These are phyloP conservation scores for Phytophthora tentaculata DNA, from an alignment of 352 stramenopile species.

Conservation along the genomic window DNA sequence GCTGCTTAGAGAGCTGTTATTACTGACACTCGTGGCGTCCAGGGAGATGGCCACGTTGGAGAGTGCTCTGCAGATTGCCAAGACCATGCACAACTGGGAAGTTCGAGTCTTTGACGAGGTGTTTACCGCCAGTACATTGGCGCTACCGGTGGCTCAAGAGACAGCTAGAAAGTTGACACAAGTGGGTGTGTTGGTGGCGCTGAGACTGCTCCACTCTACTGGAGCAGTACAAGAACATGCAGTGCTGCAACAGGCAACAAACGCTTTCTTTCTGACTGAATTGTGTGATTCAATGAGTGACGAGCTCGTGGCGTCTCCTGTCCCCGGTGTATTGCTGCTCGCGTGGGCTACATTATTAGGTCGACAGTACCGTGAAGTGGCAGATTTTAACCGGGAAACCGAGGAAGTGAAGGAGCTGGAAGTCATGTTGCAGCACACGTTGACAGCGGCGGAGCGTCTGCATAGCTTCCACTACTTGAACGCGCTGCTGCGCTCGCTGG, in stretches of 20 bases:
- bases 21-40: conserved; percentile 53
- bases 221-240: conserved; percentile 21
- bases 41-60: conserved; percentile 45
- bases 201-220: conserved; percentile 43
- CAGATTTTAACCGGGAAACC: conserved; percentile 10
- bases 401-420: conserved; percentile 40
- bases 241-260: conserved; percentile 28
- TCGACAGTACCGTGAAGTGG: conserved; percentile 40
- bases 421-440: conserved; percentile 45
- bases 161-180: conserved; percentile 31
- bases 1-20: conserved; percentile 62
- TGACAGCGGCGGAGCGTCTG: conserved; percentile 46
- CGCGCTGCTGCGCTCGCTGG: conserved; percentile 46
- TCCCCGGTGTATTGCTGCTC: conserved; percentile 55
- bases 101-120: conserved; percentile 36
- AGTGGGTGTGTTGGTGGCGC: conserved; percentile 42
- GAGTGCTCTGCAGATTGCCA: conserved; percentile 42
- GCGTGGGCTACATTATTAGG: conserved; percentile 61
- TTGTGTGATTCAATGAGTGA: conserved; percentile 21
- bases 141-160: conserved; percentile 26
- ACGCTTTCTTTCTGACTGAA: conserved; percentile 43
- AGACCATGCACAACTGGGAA: conserved; percentile 47
- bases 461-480: conserved; percentile 69
- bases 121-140: conserved; percentile 35
- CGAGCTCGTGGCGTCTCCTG: conserved; percentile 27